Conservation (phyloP, 495 filamentous ascomycete genomes). For the Aspergillus sclerotiicarbonarius region DNA sequence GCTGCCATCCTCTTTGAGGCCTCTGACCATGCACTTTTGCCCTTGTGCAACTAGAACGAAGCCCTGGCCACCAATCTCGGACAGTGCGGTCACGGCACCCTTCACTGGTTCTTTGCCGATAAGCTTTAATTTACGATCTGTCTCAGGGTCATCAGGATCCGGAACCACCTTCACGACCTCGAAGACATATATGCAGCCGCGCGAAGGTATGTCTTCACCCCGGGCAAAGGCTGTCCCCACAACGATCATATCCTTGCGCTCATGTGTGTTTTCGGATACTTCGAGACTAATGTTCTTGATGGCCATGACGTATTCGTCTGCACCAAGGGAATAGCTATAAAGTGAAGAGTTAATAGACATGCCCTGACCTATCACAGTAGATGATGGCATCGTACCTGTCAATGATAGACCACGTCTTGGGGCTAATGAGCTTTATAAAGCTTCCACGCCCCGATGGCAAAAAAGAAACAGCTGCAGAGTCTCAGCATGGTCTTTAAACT, state of each 20-base stretch:
- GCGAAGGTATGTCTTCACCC: slow-evolving; percentile 84
- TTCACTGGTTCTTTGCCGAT: slow-evolving; percentile 87
- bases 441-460: slow-evolving; percentile 67
- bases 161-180: slow-evolving; percentile 89
- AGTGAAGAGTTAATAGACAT: slow-evolving; percentile 11
- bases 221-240: slow-evolving; percentile 81
- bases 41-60: slow-evolving; percentile 90
- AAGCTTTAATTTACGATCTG: slow-evolving; percentile 77
- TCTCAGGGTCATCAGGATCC: slow-evolving; percentile 80
- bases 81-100: slow-evolving; percentile 87
- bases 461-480: slow-evolving; percentile 48
- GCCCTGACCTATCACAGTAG: background rate
- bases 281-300: slow-evolving; percentile 83
- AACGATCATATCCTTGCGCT: slow-evolving; percentile 73
- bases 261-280: slow-evolving; percentile 83
- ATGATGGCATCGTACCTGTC: slow-evolving; percentile 54
- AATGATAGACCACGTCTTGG: slow-evolving; percentile 71
- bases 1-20: slow-evolving; percentile 89
- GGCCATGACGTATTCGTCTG: slow-evolving; percentile 72
- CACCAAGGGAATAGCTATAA: slow-evolving; percentile 53
- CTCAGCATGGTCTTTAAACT: slow-evolving; percentile 17
- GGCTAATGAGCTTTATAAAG: slow-evolving; percentile 69
- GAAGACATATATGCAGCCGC: slow-evolving; percentile 87
- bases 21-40: slow-evolving; percentile 95
- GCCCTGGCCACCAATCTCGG: slow-evolving; percentile 85